These are phyloP conservation scores for Lablab purpureus DNA, from an alignment of 306 rosid genomes.

Conservation along the genomic window DNA sequence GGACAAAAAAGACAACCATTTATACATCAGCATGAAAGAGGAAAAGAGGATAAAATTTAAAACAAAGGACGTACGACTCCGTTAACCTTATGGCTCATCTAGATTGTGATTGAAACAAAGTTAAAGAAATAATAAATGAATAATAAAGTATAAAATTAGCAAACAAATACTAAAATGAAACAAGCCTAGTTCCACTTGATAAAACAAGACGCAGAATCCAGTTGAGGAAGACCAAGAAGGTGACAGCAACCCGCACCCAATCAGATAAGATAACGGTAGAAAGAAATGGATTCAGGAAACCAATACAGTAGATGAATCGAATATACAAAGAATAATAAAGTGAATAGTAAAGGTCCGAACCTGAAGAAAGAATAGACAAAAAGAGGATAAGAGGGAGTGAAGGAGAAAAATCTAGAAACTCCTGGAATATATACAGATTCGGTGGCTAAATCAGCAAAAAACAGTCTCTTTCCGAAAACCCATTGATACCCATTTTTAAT, in stretches of 20 bases:
- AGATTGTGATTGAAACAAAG: slow-evolving; percentile 19
- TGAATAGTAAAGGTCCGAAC: slow-evolving; percentile 37
- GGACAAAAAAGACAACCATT: slow-evolving; percentile 30
- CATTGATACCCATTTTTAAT: slow-evolving; percentile 29
- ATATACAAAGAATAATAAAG: slow-evolving; percentile 14
- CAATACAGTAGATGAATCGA: slow-evolving; percentile 17
- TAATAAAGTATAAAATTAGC: background rate
- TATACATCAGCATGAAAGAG: slow-evolving; percentile 35
- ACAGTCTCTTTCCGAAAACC: slow-evolving; percentile 6
- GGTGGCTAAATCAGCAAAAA: slow-evolving; percentile 45
- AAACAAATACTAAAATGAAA: slow-evolving; percentile 38
- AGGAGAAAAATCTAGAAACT: slow-evolving; percentile 53
- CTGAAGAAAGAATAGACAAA: slow-evolving; percentile 31
- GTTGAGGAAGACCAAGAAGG: slow-evolving; percentile 24
- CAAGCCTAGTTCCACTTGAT: slow-evolving; percentile 20
- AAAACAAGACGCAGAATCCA: slow-evolving; percentile 33
- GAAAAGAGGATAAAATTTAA: slow-evolving; percentile 29
- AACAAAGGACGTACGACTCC: slow-evolving; percentile 3
- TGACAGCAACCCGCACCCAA: slow-evolving; percentile 18
- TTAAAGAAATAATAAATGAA: background rate
- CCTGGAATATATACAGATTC: slow-evolving; percentile 32
- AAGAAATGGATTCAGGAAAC: slow-evolving; percentile 6
- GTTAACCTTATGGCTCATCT: slow-evolving; percentile 34
- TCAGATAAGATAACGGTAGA: slow-evolving; percentile 37
- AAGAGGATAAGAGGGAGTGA: slow-evolving; percentile 48